Evolutionary conservation across 257 asterid genomes (phyloP).

Genomic region (Verbena officinalis): DNA sequence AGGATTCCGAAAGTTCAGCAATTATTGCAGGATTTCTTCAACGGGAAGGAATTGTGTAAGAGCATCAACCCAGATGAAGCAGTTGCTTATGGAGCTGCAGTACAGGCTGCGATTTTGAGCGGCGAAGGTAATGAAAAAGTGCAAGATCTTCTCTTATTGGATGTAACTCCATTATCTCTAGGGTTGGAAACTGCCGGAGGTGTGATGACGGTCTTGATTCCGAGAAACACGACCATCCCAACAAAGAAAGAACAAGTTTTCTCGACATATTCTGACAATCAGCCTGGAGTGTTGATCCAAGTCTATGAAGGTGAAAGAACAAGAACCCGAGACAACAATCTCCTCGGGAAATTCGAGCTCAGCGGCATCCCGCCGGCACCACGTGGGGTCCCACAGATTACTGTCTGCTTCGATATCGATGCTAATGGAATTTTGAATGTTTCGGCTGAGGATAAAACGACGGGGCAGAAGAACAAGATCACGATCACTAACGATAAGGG

Average conservation of each 20-base stretch:
- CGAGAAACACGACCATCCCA: conserved; percentile 41
- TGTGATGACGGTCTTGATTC: conserved; percentile 41
- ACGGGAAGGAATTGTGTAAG: conserved; percentile 45
- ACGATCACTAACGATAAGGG: conserved; percentile 46
- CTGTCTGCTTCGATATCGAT: conserved; percentile 43
- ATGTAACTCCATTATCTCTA: conserved; percentile 34
- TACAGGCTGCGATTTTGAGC: conserved; percentile 40
- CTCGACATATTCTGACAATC: conserved; percentile 40
- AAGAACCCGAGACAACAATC: conserved; percentile 36
- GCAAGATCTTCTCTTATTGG: conserved; percentile 42
- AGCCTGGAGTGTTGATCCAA: conserved; percentile 39
- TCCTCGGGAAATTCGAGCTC: conserved; percentile 44
- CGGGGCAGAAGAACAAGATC: conserved; percentile 45
- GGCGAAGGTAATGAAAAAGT: conserved; percentile 44
- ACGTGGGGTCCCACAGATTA: conserved; percentile 41
- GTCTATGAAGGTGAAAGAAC: conserved; percentile 41
- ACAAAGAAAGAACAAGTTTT: conserved; percentile 43
- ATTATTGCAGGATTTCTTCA: conserved; percentile 43
- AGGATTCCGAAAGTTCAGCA: conserved; percentile 46
- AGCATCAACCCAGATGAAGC: conserved; percentile 46
- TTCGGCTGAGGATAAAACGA: conserved; percentile 45
- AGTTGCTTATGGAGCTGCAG: conserved; percentile 43
- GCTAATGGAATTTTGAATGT: conserved; percentile 42
- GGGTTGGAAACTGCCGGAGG: conserved; percentile 47
- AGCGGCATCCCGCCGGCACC: conserved; percentile 43